Evolutionary conservation across 2,329 filamentous ascomycete species (phyloP).

Genomic region (Moelleriella libera): DNA sequence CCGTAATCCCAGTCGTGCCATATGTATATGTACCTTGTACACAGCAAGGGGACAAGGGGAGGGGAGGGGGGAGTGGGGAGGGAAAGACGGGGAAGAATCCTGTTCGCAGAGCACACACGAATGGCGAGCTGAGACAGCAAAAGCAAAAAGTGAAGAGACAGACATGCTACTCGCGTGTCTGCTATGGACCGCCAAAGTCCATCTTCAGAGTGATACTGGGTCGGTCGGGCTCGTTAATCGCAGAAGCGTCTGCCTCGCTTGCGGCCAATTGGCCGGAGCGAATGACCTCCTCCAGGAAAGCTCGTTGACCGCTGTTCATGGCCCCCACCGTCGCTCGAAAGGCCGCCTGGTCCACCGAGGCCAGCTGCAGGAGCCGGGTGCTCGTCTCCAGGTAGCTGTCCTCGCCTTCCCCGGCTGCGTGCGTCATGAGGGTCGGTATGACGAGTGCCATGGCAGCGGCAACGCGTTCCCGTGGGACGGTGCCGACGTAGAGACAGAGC

Average conservation of each 20-base stretch:
- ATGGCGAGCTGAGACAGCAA: too few species aligned
- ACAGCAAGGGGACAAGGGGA: too few species aligned
- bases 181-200: conserved; percentile 53
- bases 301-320: conserved; percentile 56
- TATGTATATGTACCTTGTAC: too few species aligned
- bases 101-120: too few species aligned
- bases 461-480: conserved; percentile 28
- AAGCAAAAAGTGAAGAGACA: too few species aligned
- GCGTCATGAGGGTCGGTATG: conserved; percentile 60
- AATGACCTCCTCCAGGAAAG: conserved; percentile 71
- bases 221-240: conserved; percentile 32
- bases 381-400: conserved; percentile 60
- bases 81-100: too few species aligned
- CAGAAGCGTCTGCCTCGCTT: conserved; percentile 23
- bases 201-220: conserved; percentile 91
- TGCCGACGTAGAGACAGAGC: conserved; percentile 55
- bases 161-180: not conserved
- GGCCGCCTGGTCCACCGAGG: conserved; percentile 53
- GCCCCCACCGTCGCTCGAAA: conserved; percentile 64
- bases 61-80: too few species aligned
- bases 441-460: conserved; percentile 59
- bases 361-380: conserved; percentile 64
- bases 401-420: conserved; percentile 51
- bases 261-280: conserved; percentile 42
- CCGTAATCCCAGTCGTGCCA: too few species aligned